These are phyloP conservation scores for Trichoderma koningiopsis DNA, from an alignment of 2,329 filamentous ascomycete genomes.

Conservation along the genomic window DNA sequence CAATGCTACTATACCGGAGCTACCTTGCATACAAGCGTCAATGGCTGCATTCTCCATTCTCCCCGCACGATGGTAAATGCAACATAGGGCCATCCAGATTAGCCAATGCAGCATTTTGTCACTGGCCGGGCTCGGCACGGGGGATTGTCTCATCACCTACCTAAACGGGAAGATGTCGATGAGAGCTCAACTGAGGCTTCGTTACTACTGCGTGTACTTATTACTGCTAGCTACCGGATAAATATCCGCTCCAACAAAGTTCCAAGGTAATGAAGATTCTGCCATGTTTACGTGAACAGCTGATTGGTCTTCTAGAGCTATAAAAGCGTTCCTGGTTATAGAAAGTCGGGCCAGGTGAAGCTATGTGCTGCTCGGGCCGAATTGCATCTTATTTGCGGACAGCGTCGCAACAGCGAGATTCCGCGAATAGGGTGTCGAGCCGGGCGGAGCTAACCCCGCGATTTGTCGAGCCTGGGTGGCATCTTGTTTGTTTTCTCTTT, in stretches of 20 bases:
- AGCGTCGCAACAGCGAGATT: constrained; percentile 21
- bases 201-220: no score
- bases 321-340: background rate
- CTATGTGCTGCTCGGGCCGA: constrained; percentile 18
- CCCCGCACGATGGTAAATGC: constrained; percentile 17
- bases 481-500: background rate
- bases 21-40: background rate
- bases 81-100: constrained; percentile 3
- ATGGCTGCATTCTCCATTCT: background rate
- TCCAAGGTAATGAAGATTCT: background rate
- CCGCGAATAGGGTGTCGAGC: constrained; percentile 25
- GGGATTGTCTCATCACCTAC: constrained; percentile 12
- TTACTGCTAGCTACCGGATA: background rate
- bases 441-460: constrained; percentile 15
- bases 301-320: background rate
- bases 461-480: constrained; percentile 13
- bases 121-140: background rate
- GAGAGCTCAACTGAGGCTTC: background rate
- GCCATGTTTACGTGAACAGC: background rate
- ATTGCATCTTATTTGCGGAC: background rate
- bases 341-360: constrained; percentile 5
- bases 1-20: background rate
- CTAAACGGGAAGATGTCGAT: background rate
- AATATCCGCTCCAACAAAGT: background rate
- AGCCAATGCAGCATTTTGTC: constrained; percentile 2